Conservation (phyloP, 2,329 filamentous ascomycete species). For the Neonectria hederae region DNA sequence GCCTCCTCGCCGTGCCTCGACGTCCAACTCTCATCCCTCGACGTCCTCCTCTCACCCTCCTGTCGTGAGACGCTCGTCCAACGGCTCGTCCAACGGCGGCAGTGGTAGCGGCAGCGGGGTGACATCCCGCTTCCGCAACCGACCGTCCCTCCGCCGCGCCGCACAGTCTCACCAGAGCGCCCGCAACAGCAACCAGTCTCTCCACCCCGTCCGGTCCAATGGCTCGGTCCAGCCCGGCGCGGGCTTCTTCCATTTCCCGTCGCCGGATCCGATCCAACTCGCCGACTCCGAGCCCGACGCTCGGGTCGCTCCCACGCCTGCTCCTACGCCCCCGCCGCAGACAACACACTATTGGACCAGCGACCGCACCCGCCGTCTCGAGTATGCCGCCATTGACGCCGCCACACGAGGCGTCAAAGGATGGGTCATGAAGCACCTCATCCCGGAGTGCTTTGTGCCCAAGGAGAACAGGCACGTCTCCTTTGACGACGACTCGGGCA, state of each 20-base stretch:
- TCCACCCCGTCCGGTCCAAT: slow-evolving; percentile 47
- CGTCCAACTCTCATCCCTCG: slow-evolving; percentile 48
- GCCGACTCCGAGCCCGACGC: slow-evolving; percentile 32
- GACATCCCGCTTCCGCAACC: slow-evolving; percentile 47
- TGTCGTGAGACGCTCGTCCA: slow-evolving; percentile 48
- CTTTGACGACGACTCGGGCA: slow-evolving; percentile 71
- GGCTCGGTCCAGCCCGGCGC: slow-evolving; percentile 43
- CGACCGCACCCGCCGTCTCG: slow-evolving; percentile 67
- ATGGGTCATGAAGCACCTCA: slow-evolving; percentile 65
- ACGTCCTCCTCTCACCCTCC: slow-evolving; percentile 45
- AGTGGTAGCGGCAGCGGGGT: slow-evolving; percentile 15
- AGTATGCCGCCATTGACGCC: slow-evolving; percentile 74
- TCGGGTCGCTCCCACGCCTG: slow-evolving; percentile 31
- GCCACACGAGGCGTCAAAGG: slow-evolving; percentile 68
- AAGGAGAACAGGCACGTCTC: slow-evolving; percentile 58
- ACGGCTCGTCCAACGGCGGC: slow-evolving; percentile 39
- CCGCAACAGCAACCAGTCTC: slow-evolving; percentile 46
- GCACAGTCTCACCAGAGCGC: slow-evolving; percentile 47
- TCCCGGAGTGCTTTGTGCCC: slow-evolving; percentile 70
- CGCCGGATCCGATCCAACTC: slow-evolving; percentile 51
- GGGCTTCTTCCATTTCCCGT: slow-evolving; percentile 62
- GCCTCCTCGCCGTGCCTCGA: slow-evolving; percentile 50
- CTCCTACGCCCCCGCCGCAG: slow-evolving; percentile 60
- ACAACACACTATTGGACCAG: slow-evolving; percentile 76
- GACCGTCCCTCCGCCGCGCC: slow-evolving; percentile 55